phyloP scores from a whole-genome alignment of 2,329 filamentous ascomycete genomes.

The Aspergillus tamarii region DNA sequence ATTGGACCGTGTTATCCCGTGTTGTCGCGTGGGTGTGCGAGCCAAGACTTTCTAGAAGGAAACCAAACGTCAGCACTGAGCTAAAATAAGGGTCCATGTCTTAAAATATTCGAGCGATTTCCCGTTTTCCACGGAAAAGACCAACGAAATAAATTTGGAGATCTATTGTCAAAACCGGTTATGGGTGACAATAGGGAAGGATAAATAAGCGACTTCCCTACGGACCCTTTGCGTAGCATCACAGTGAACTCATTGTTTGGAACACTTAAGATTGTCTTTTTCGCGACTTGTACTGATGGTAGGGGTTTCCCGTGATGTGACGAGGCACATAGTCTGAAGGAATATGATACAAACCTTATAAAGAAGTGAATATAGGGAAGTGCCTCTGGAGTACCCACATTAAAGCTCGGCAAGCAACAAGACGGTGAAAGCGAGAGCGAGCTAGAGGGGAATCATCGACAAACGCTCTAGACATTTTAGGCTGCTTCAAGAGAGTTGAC shows the following conservation, averaged over 20 bases:
- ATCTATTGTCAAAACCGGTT: background rate
- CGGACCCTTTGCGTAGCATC: background rate
- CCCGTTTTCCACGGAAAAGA: background rate
- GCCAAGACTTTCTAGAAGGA: background rate
- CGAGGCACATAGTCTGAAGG: too few species aligned
- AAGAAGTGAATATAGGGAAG: too few species aligned
- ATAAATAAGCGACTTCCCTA: background rate
- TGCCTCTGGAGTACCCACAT: too few species aligned
- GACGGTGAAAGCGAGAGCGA: too few species aligned
- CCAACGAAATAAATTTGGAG: background rate
- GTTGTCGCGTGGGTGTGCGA: background rate
- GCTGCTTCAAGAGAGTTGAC: background rate
- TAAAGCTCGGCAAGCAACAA: too few species aligned
- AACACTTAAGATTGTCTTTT: too few species aligned
- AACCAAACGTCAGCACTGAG: background rate
- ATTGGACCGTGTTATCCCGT: background rate
- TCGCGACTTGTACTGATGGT: too few species aligned
- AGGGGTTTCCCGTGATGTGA: too few species aligned
- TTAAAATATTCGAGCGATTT: background rate
- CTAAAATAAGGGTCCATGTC: conserved; percentile 1
- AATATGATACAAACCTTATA: too few species aligned
- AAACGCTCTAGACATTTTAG: background rate
- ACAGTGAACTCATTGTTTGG: too few species aligned
- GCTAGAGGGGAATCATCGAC: background rate
- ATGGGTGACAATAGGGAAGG: background rate